phyloP scores from a whole-genome alignment of 1,139 yeast species.

The Pichia sp. region DNA sequence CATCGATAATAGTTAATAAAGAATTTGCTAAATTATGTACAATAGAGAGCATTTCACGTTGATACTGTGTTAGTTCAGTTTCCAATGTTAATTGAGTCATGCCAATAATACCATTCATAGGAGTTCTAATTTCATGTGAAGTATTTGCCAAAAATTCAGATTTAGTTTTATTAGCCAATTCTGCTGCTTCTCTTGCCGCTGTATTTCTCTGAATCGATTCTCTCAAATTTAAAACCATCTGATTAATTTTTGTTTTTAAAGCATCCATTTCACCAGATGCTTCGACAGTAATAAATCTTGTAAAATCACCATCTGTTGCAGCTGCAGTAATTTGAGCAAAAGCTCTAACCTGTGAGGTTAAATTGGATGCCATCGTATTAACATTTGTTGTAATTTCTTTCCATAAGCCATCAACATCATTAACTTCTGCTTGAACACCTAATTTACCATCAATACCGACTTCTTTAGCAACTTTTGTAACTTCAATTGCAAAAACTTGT shows the following conservation, averaged over 20 bases:
- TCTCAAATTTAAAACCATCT: constrained; percentile 81
- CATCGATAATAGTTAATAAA: constrained; percentile 76
- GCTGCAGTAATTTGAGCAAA: constrained; percentile 92
- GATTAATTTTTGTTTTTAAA: constrained; percentile 79
- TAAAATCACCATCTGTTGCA: constrained; percentile 89
- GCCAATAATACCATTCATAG: constrained; percentile 88
- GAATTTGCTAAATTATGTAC: constrained; percentile 84
- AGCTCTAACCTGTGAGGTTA: constrained; percentile 87
- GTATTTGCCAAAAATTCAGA: constrained; percentile 86
- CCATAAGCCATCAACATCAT: constrained; percentile 89
- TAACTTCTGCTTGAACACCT: constrained; percentile 86
- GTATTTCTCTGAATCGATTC: constrained; percentile 88
- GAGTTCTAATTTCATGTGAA: constrained; percentile 89
- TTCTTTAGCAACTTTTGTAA: constrained; percentile 82
- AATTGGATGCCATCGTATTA: constrained; percentile 85
- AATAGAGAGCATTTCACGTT: constrained; percentile 81
- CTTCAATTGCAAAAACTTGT: constrained; percentile 82
- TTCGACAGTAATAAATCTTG: constrained; percentile 82
- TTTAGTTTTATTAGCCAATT: constrained; percentile 82
- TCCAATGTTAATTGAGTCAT: constrained; percentile 86
- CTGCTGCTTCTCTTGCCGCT: constrained; percentile 92
- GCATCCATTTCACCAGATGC: constrained; percentile 95
- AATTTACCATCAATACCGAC: constrained; percentile 90
- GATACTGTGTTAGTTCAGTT: constrained; percentile 81
- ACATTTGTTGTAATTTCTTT: constrained; percentile 89